These are phyloP conservation scores for Achlya hypogyna DNA, from an alignment of 352 stramenopile species.

Conservation along the genomic window DNA sequence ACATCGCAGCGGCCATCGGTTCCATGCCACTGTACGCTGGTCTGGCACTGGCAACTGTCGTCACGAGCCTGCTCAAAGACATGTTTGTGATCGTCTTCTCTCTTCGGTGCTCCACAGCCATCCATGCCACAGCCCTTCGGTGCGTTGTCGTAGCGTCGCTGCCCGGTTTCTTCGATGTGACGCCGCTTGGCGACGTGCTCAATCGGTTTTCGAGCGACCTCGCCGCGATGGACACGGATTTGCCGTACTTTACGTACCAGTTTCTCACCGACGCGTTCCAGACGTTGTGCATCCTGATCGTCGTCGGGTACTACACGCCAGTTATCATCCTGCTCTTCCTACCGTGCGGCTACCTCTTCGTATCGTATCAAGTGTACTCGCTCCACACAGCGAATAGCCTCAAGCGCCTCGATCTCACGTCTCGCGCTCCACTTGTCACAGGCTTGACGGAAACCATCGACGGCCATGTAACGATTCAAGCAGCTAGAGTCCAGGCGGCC, in stretches of 20 bases:
- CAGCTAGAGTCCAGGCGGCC: background rate
- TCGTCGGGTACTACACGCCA: slow-evolving; percentile 19
- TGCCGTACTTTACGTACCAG: slow-evolving; percentile 24
- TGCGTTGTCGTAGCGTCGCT: background rate
- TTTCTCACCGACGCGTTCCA: slow-evolving; percentile 36
- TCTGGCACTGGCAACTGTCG: background rate
- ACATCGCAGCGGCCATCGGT: too few species aligned
- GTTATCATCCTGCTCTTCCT: slow-evolving; percentile 30
- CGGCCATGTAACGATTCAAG: background rate
- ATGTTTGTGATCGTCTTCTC: background rate
- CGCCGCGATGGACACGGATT: background rate
- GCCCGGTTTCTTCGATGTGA: slow-evolving; percentile 6
- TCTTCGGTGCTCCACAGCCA: background rate
- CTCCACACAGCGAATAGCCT: slow-evolving; percentile 86
- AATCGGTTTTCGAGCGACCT: slow-evolving; percentile 28
- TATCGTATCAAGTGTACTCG: slow-evolving; percentile 88
- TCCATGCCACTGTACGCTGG: slow-evolving; percentile 15
- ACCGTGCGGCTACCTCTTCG: slow-evolving; percentile 53
- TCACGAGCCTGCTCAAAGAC: slow-evolving; percentile 25
- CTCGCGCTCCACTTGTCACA: slow-evolving; percentile 89
- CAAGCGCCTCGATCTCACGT: slow-evolving; percentile 93
- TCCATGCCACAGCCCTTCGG: background rate
- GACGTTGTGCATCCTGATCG: slow-evolving; percentile 27
- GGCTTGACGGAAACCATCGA: slow-evolving; percentile 84
- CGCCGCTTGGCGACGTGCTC: slow-evolving; percentile 52